Percentiles rank a stretch among this genome's conserved stretches.
Evolutionary conservation across 345 rosid species (phyloP).

Genomic region (Salix brachista): DNA sequence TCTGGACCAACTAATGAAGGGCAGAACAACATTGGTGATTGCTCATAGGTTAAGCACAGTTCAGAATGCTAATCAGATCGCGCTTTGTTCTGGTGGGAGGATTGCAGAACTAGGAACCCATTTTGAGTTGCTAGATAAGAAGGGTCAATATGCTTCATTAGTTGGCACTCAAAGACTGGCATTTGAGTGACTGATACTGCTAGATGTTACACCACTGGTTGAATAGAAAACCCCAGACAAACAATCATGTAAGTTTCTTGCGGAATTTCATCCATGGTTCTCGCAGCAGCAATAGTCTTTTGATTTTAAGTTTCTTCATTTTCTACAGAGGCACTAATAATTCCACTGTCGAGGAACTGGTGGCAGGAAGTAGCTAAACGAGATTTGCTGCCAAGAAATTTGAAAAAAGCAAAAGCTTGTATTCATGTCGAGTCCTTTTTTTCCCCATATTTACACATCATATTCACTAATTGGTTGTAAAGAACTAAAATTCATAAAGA

Average conservation of each 20-base stretch:
- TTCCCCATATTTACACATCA: not conserved
- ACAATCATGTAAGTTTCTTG: not conserved
- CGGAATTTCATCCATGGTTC: not conserved
- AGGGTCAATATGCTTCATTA: conserved; percentile 76
- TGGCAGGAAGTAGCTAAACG: not conserved
- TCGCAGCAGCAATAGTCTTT: not conserved
- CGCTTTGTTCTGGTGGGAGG: conserved; percentile 70
- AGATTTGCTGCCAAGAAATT: not conserved
- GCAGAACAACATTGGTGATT: conserved; percentile 78
- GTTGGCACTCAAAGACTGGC: conserved; percentile 90
- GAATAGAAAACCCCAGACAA: not conserved
- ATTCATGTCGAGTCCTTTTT: not conserved
- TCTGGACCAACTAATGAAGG: conserved; percentile 74
- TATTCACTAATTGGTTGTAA: not conserved
- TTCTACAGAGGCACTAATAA: not conserved
- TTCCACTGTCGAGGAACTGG: not conserved
- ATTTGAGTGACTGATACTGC: conserved; percentile 48
- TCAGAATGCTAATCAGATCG: conserved; percentile 83
- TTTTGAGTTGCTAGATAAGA: conserved; percentile 54
- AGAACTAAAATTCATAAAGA: not conserved
- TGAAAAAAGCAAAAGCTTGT: not conserved
- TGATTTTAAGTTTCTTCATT: not conserved
- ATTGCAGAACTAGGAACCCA: conserved; percentile 85
- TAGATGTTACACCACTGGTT: not conserved
- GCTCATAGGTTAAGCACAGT: conserved; percentile 94